These are phyloP conservation scores for Rhodofomes roseus DNA, from an alignment of 1,284 basidiomycete species.

Conservation along the genomic window DNA sequence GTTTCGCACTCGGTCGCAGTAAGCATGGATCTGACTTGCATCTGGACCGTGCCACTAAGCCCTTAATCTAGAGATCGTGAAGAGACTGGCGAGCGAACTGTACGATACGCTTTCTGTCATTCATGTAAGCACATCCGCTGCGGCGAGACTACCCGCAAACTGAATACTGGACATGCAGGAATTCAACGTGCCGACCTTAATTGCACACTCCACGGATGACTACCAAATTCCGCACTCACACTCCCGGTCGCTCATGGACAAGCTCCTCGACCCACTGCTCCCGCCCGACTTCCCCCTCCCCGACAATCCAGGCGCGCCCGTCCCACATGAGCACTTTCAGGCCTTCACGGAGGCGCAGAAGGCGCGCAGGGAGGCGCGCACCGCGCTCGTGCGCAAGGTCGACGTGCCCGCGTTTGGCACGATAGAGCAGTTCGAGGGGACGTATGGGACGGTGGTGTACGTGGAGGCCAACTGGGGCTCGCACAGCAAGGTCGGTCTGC, in stretches of 20 bases:
- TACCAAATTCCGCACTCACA: conserved; percentile 78
- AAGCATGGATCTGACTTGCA: conserved; percentile 26
- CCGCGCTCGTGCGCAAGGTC: conserved; percentile 42
- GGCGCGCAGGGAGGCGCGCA: conserved; percentile 30
- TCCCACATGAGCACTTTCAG: conserved; percentile 19
- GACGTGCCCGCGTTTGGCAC: conserved; percentile 55
- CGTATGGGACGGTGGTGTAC: conserved; percentile 48
- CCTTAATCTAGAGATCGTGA: conserved; percentile 46
- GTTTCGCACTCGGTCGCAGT: conserved; percentile 72
- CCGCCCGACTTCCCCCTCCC: conserved; percentile 46
- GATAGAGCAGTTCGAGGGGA: conserved; percentile 48
- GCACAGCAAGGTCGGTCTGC: conserved; percentile 61
- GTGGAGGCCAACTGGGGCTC: conserved; percentile 62
- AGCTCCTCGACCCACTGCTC: conserved; percentile 61
- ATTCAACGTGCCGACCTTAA: conserved; percentile 59
- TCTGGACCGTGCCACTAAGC: conserved; percentile 3
- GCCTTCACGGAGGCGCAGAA: conserved; percentile 19
- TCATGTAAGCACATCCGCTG: conserved; percentile 34
- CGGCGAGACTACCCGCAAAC: too few relatives aligned
- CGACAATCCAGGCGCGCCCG: conserved; percentile 14
- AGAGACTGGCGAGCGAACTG: conserved; percentile 52
- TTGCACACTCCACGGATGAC: conserved; percentile 82
- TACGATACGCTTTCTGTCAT: conserved; percentile 67
- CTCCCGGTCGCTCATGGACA: conserved; percentile 68
- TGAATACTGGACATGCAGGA: conserved; percentile 9